These are phyloP conservation scores for Talaromyces sp. DNA, from an alignment of 2,329 filamentous ascomycete genomes.

Conservation along the genomic window DNA sequence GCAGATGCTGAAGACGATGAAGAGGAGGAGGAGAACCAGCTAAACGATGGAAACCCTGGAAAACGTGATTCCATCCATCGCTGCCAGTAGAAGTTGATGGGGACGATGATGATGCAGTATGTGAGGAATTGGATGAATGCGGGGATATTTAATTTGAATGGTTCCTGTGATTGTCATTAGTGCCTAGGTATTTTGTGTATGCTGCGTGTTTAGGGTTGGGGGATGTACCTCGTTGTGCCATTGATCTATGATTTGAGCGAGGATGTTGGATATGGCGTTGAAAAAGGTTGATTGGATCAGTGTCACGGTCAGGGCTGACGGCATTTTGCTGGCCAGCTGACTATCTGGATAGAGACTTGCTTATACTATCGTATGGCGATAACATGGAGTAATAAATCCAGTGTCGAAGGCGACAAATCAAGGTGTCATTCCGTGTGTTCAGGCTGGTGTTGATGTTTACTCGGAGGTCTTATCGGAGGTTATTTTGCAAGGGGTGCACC, in stretches of 20 bases:
- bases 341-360: not conserved
- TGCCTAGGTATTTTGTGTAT: not conserved
- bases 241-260: constrained; percentile 41
- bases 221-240: constrained; percentile 32
- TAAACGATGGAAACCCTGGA: constrained; percentile 58
- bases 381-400: not conserved
- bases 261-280: constrained; percentile 40
- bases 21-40: constrained; percentile 32
- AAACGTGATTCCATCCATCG: constrained; percentile 71
- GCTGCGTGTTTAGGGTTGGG: not conserved
- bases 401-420: not conserved
- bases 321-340: constrained; percentile 7
- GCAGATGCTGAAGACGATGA: constrained; percentile 5
- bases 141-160: constrained; percentile 63
- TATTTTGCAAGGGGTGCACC: not conserved
- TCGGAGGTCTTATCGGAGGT: not conserved
- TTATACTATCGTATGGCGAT: not conserved
- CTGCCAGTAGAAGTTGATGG: constrained; percentile 87
- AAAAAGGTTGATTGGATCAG: constrained; percentile 39
- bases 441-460: not conserved
- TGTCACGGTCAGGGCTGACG: constrained; percentile 35
- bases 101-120: constrained; percentile 70
- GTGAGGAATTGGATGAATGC: constrained; percentile 74
- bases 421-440: not conserved
- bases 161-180: constrained; percentile 44